Evolutionary conservation across 1,284 basidiomycete species (phyloP), one percentile per base, ranked within the genome.

Genomic region (Papiliotrema flavescens): DNA sequence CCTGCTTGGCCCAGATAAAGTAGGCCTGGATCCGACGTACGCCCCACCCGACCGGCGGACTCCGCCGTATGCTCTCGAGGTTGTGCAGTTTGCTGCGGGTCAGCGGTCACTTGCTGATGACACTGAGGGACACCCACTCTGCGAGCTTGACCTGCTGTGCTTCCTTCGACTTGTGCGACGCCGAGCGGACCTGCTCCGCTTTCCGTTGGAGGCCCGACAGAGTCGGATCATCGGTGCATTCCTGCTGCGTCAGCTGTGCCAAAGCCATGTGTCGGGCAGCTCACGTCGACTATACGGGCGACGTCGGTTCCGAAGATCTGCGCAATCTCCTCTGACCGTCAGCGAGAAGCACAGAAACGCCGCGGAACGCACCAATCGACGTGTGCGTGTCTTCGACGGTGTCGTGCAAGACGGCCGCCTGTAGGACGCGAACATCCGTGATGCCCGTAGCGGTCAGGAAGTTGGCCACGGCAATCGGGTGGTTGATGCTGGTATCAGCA

Each of bases 381-480:
- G 73, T 74, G 39, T 73, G 66, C 5, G 77, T 78, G 53, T 79
- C 78, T 59, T 79, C 78, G 14, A 79, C 70, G 1, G 75, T 76
- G 55, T 79, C 78, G 52, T 79, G 77, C 23, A 78, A 59, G 2
- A 78, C 61, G 0, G 78, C 78, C 1, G 77, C 76, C 53, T 76
- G 73, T 2, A 78, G 53, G 0, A 75, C 67, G 11, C 56, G 51
- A 7, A 77, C 60, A 53, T 76, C 68, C 4, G 65, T 69, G 6
- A 76, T 65, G 11, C 76, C 76, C 1, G 67, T 69, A 8, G 67
- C 64, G 6, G 74, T 65, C 15, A 77, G 65, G 41, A 71, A 67
- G 53, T 74, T 74, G 20, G 76, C 70, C 1, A 76, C 74, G 1
- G 68, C 75, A 28, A 76, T 69, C 0, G 74, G 73, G 55, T 75